phyloP scores from a whole-genome alignment of 2,329 filamentous ascomycete genomes.

The Karstenula rhodostoma region DNA sequence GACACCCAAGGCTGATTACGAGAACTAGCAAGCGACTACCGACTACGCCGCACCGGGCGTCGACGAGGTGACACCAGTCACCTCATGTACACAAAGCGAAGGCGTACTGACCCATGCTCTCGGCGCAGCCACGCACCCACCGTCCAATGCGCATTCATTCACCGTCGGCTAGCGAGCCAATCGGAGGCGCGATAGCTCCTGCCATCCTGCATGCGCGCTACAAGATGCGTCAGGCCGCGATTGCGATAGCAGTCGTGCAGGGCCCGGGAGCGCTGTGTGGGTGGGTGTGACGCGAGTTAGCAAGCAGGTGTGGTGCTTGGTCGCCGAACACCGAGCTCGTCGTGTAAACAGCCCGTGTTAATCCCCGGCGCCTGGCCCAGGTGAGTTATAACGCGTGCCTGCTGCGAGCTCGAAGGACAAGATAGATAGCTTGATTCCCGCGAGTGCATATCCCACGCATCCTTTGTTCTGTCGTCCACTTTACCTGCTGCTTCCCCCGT shows the following conservation, averaged over 20 bases:
- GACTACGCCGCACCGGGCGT: conserved; percentile 5
- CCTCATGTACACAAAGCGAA: conserved; percentile 1
- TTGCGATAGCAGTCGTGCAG: not conserved
- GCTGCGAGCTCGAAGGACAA: not conserved
- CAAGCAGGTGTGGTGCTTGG: not conserved
- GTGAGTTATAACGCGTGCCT: not conserved
- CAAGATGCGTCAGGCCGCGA: not conserved
- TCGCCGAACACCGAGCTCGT: conserved; percentile 8
- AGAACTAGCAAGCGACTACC: not conserved
- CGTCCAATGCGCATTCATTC: not conserved
- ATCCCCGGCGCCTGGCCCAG: not conserved
- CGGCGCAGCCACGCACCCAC: not conserved
- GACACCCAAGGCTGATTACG: not conserved
- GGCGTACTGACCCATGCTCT: not conserved
- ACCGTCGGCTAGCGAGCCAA: conserved; percentile 11
- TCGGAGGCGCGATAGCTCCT: conserved; percentile 13
- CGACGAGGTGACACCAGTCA: not conserved
- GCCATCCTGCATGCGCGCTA: not conserved
- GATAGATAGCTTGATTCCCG: not conserved
- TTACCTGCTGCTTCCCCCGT: not conserved
- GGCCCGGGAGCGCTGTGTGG: not conserved
- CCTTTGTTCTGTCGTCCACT: not conserved
- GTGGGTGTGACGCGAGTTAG: not conserved
- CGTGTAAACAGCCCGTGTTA: conserved; percentile 5
- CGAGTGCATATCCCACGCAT: not conserved